A percentile compares a stretch with the other conserved stretches of the same genome.
These are phyloP conservation scores for Penstemon eatonii DNA, from an alignment of 257 asterid species.

Conservation along the genomic window DNA sequence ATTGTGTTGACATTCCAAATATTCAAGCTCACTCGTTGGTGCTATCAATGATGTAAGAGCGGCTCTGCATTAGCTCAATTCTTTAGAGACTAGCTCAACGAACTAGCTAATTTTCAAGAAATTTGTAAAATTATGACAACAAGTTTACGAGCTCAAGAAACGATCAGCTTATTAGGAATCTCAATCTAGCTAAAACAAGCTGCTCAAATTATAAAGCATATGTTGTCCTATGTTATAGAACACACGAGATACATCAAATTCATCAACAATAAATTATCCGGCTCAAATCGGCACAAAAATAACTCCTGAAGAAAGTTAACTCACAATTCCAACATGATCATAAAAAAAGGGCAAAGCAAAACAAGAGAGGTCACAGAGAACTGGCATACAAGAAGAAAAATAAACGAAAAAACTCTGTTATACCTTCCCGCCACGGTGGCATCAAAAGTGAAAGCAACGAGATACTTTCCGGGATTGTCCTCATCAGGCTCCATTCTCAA, in stretches of 20 bases:
- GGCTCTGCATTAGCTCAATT: neutral
- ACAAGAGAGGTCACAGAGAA: neutral
- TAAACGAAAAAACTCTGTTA: neutral
- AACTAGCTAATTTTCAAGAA: too few relatives aligned
- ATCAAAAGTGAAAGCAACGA: constrained; percentile 86
- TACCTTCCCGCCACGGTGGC: constrained; percentile 96
- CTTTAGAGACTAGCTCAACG: too few relatives aligned
- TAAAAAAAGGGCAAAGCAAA: neutral
- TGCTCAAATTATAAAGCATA: too few relatives aligned
- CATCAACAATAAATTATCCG: neutral
- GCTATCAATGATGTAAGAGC: neutral
- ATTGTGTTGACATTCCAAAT: constrained; percentile 6
- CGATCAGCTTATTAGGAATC: too few relatives aligned
- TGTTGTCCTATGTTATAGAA: neutral
- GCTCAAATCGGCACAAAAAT: neutral
- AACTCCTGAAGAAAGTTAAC: constrained; percentile 13
- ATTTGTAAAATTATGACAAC: too few relatives aligned
- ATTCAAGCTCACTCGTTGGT: neutral
- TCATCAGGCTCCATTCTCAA: constrained; percentile 82
- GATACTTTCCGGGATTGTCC: constrained; percentile 73
- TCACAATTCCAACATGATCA: constrained; percentile 19
- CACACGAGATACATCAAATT: neutral
- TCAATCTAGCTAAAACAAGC: too few relatives aligned
- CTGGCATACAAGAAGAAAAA: neutral
- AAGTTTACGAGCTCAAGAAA: too few relatives aligned